A percentile compares a stretch with the other conserved stretches of the same genome.
These are phyloP conservation scores for Blastobotrys elegans DNA, from an alignment of 1,139 yeast species.

Conservation along the genomic window DNA sequence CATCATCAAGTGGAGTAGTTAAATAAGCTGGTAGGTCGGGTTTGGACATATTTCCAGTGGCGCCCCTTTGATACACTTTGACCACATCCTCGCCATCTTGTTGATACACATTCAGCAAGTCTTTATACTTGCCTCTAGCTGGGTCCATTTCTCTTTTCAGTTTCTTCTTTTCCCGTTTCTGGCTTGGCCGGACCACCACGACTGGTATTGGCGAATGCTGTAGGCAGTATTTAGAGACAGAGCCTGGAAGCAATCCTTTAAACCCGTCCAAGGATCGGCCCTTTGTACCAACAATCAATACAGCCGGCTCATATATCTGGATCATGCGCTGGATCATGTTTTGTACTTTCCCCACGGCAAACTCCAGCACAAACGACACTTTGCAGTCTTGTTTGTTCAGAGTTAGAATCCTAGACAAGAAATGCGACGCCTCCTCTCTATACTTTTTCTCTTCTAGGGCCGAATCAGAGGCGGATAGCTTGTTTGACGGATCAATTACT, in stretches of 20 bases:
- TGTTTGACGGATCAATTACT: slow-evolving; percentile 44
- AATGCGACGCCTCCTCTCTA: slow-evolving; percentile 36
- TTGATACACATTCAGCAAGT: slow-evolving; percentile 14
- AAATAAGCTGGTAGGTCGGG: slow-evolving; percentile 8
- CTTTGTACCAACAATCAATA: slow-evolving; percentile 61
- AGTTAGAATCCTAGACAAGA: slow-evolving; percentile 42
- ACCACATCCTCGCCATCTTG: not conserved
- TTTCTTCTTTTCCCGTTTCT: slow-evolving; percentile 36
- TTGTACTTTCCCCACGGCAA: slow-evolving; percentile 58
- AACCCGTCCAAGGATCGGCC: slow-evolving; percentile 42
- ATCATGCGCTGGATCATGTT: slow-evolving; percentile 49
- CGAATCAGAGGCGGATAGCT: slow-evolving; percentile 21
- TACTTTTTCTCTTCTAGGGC: slow-evolving; percentile 34
- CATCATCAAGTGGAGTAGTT: slow-evolving; percentile 3
- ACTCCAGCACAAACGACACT: slow-evolving; percentile 51
- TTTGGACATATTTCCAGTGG: not conserved
- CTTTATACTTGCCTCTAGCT: slow-evolving; percentile 20
- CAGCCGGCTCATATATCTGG: slow-evolving; percentile 57
- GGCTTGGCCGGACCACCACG: slow-evolving; percentile 57
- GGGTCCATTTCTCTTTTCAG: slow-evolving; percentile 35
- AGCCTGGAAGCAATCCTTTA: slow-evolving; percentile 43
- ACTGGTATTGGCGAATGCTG: slow-evolving; percentile 68
- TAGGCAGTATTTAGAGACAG: slow-evolving; percentile 54
- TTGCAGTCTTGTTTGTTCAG: slow-evolving; percentile 28
- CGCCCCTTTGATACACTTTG: slow-evolving; percentile 8